These are phyloP conservation scores for Lactifluus subvellereus DNA, from an alignment of 768 basidiomycete genomes.

Conservation along the genomic window DNA sequence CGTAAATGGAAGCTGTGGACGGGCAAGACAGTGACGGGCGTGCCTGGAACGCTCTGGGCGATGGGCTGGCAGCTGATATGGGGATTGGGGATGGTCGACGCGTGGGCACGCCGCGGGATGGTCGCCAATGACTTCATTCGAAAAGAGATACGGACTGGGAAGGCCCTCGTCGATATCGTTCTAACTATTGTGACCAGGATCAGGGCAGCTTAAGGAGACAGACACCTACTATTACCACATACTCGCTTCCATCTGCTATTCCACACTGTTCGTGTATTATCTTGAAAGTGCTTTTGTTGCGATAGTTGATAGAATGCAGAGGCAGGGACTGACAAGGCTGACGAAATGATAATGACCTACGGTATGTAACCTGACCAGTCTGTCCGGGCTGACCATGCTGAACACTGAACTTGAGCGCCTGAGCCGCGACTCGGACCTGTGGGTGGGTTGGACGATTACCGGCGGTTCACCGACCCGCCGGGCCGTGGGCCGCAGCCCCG, in stretches of 20 bases:
- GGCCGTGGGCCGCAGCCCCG: no score
- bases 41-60: conserved; percentile 50
- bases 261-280: neutral
- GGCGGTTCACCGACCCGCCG: no score
- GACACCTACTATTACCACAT: neutral
- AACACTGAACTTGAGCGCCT: no score
- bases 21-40: conserved; percentile 44
- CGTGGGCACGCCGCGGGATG: conserved; percentile 21
- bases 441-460: no score
- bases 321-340: no score
- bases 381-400: no score
- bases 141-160: conserved; percentile 15
- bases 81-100: conserved; percentile 28
- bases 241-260: neutral
- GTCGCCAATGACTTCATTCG: conserved; percentile 13
- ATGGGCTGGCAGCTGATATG: conserved; percentile 42
- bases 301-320: neutral
- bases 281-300: neutral
- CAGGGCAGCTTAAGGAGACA: neutral
- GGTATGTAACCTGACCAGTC: no score
- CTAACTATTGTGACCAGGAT: neutral
- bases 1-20: conserved; percentile 39
- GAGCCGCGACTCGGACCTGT: no score
- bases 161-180: conserved; percentile 3
- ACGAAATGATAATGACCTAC: neutral